A percentile compares a stretch with the other conserved stretches of the same genome.
Evolutionary conservation across 192 early-diverging fungal species (phyloP).

Genomic region (Pecoramyces ruminantium): DNA sequence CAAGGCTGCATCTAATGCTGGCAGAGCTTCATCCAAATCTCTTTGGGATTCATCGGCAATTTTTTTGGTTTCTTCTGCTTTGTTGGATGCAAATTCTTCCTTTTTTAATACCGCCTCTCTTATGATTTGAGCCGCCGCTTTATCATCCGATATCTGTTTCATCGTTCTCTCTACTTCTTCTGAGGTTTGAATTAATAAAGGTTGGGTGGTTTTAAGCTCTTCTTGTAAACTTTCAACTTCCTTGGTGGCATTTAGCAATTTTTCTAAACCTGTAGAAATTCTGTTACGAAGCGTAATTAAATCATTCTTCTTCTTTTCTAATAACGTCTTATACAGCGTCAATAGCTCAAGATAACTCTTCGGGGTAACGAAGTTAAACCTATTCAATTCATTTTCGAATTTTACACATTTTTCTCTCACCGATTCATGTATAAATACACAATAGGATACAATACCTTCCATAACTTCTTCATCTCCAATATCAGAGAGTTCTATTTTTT

Average conservation of each 20-base stretch:
- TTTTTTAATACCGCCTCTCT: slow-evolving; percentile 31
- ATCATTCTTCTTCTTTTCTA: slow-evolving; percentile 16
- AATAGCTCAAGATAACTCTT: slow-evolving; percentile 41
- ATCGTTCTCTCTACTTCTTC: slow-evolving; percentile 35
- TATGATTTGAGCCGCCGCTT: slow-evolving; percentile 23
- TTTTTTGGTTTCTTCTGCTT: slow-evolving; percentile 28
- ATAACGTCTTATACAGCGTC: slow-evolving; percentile 26
- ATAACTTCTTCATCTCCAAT: neutral
- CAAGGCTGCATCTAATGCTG: slow-evolving; percentile 32
- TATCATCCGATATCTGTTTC: slow-evolving; percentile 35
- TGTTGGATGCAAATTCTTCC: slow-evolving; percentile 33
- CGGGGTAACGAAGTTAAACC: slow-evolving; percentile 41
- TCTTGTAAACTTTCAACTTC: slow-evolving; percentile 40
- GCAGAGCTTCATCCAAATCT: slow-evolving; percentile 38
- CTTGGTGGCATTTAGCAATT: slow-evolving; percentile 29
- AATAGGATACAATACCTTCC: slow-evolving; percentile 2
- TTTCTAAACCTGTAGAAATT: slow-evolving; percentile 38
- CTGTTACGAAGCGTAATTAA: slow-evolving; percentile 25
- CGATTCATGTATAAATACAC: slow-evolving; percentile 37
- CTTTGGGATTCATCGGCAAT: slow-evolving; percentile 42
- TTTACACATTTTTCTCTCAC: slow-evolving; percentile 19
- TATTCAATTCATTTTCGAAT: slow-evolving; percentile 17
- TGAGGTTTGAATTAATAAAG: slow-evolving; percentile 29
- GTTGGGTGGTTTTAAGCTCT: slow-evolving; percentile 32
- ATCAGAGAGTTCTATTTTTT: neutral